Conservation (phyloP, 768 basidiomycete genomes). For the Suillus decipiens region DNA sequence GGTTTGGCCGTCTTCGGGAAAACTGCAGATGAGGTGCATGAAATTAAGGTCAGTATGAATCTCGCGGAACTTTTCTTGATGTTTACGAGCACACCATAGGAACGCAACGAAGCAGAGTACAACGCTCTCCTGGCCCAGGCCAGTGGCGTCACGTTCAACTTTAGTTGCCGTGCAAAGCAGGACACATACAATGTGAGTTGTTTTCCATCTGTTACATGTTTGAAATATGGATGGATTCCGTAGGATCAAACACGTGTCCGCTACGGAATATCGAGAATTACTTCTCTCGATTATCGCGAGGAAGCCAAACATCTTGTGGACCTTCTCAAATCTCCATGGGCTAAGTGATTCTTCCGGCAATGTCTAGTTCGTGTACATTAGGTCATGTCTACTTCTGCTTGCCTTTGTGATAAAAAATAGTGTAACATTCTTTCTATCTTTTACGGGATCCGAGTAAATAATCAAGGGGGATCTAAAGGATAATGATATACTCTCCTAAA, state of each 20-base stretch:
- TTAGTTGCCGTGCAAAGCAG: slow-evolving; percentile 83
- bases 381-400: not conserved
- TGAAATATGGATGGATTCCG: slow-evolving; percentile 5
- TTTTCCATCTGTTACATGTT: not conserved
- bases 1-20: slow-evolving; percentile 76
- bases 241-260: slow-evolving; percentile 83
- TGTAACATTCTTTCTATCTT: not conserved
- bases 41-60: slow-evolving; percentile 56
- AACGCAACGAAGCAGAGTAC: slow-evolving; percentile 59
- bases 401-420: not conserved
- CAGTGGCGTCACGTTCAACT: slow-evolving; percentile 72
- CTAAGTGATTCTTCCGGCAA: slow-evolving; percentile 25
- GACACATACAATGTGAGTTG: slow-evolving; percentile 80
- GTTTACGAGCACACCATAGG: slow-evolving; percentile 37
- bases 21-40: slow-evolving; percentile 74
- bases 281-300: slow-evolving; percentile 64
- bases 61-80: not conserved
- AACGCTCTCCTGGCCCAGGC: slow-evolving; percentile 62
- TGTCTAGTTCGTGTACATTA: slow-evolving; percentile 3
- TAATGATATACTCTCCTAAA: slow-evolving; percentile 35
- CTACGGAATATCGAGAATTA: slow-evolving; percentile 76
- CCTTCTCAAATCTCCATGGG: slow-evolving; percentile 63
- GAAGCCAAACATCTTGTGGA: slow-evolving; percentile 63
- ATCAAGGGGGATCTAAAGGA: slow-evolving; percentile 36
- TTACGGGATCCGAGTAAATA: not conserved